Conservation (phyloP, 139 green algal genomes). For the Closterium sp. region DNA sequence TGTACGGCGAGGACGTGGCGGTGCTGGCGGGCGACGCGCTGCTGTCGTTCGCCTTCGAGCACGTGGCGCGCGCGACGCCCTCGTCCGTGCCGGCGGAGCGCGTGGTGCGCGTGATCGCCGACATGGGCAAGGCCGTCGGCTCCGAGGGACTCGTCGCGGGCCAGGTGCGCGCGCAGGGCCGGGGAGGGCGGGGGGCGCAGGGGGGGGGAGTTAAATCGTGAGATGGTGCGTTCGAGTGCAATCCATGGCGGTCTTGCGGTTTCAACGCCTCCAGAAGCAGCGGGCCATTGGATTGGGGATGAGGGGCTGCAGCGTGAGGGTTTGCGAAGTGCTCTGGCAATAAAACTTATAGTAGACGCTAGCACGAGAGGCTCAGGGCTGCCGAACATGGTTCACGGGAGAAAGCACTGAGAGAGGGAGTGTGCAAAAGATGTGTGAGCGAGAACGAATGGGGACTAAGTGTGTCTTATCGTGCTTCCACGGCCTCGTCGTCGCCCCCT, state of each 20-base stretch:
- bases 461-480: no score
- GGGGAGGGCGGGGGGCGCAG: neutral
- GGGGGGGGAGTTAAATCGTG: neutral
- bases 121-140: slow-evolving; percentile 85
- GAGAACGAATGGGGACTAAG: no score
- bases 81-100: slow-evolving; percentile 73
- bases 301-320: neutral
- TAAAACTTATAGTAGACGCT: neutral
- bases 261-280: neutral
- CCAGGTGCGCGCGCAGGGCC: slow-evolving; percentile 57
- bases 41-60: slow-evolving; percentile 91
- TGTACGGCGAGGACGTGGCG: slow-evolving; percentile 95
- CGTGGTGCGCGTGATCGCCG: slow-evolving; percentile 79
- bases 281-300: neutral
- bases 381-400: no score
- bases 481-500: no score
- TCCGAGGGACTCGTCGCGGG: slow-evolving; percentile 90
- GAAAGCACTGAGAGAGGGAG: no score
- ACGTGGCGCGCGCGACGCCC: slow-evolving; percentile 86
- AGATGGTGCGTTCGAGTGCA: neutral
- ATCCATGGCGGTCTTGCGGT: neutral
- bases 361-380: no score
- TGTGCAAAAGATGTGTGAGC: no score
- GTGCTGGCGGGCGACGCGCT: slow-evolving; percentile 96
- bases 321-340: neutral